Conservation (phyloP, 1,139 yeast species). For the Saccharomyces hybrid region DNA sequence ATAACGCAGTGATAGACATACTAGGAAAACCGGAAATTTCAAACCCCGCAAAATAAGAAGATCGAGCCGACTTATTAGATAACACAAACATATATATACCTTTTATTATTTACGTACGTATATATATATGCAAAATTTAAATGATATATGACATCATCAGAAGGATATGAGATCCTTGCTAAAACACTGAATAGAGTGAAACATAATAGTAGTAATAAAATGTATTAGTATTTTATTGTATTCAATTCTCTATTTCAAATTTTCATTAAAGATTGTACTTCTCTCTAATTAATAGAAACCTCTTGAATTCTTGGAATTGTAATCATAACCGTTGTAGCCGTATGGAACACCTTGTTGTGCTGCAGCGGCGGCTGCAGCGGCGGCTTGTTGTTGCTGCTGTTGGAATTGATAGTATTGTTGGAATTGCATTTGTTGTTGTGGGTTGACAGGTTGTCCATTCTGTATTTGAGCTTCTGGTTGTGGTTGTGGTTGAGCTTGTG, state of each 20-base stretch:
- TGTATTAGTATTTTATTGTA: background rate
- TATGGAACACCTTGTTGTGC: conserved; percentile 27
- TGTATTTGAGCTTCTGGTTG: conserved; percentile 17
- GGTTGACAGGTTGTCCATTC: conserved; percentile 10
- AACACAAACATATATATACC: conserved; percentile 8
- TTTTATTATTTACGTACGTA: conserved; percentile 8
- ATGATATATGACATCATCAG: conserved; percentile 1
- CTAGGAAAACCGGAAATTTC: background rate
- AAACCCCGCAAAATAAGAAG: background rate
- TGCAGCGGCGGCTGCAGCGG: conserved; percentile 21
- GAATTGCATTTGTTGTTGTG: conserved; percentile 25
- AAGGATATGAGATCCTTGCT: conserved; percentile 3
- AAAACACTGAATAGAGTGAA: background rate
- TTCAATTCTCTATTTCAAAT: background rate
- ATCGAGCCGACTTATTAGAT: conserved; percentile 1
- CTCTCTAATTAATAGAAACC: conserved; percentile 24
- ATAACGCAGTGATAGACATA: background rate
- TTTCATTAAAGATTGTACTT: background rate
- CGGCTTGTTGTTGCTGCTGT: conserved; percentile 22
- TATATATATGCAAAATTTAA: conserved; percentile 16
- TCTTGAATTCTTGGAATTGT: conserved; percentile 28
- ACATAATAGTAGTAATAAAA: background rate
- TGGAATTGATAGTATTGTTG: conserved; percentile 32
- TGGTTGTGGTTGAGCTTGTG: conserved; percentile 8
- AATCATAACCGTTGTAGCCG: conserved; percentile 29